Percentiles rank a stretch among this genome's conserved stretches.
Conservation (phyloP, 2,329 filamentous ascomycete genomes). For the Colletotrichum plurivorum region DNA sequence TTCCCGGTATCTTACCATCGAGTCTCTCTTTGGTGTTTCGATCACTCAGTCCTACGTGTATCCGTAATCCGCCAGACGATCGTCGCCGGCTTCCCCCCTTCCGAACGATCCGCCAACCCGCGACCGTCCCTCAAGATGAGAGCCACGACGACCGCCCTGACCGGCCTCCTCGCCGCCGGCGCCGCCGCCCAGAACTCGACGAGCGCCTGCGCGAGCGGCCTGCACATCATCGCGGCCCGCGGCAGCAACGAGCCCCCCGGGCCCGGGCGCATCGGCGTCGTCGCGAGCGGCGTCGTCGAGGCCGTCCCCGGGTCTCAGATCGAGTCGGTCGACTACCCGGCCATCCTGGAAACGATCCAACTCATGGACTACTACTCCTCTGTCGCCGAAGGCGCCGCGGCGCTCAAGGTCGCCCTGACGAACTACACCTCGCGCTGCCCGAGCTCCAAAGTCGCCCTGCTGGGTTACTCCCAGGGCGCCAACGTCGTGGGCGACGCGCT, state of each 20-base stretch:
- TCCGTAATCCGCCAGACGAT: background rate
- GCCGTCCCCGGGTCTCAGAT: slow-evolving; percentile 52
- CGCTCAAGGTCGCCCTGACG: slow-evolving; percentile 49
- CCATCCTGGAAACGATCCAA: slow-evolving; percentile 37
- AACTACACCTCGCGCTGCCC: slow-evolving; percentile 54
- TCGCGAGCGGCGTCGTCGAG: slow-evolving; percentile 51
- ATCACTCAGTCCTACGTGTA: background rate
- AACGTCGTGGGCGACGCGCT: slow-evolving; percentile 55
- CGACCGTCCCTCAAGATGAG: slow-evolving; percentile 12
- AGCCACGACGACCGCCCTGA: slow-evolving; percentile 23
- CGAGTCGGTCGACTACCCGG: slow-evolving; percentile 56
- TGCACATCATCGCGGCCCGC: slow-evolving; percentile 57
- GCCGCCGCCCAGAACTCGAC: slow-evolving; percentile 43
- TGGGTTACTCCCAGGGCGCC: slow-evolving; percentile 60
- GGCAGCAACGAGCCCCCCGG: slow-evolving; percentile 54
- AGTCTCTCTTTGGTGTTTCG: background rate
- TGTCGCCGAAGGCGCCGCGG: slow-evolving; percentile 50
- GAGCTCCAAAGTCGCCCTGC: slow-evolving; percentile 55
- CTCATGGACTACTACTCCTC: slow-evolving; percentile 52
- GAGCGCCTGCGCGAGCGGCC: slow-evolving; percentile 50
- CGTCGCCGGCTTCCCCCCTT: background rate
- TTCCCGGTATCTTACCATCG: background rate
- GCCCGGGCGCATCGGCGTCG: slow-evolving; percentile 49
- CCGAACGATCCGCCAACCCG: background rate
- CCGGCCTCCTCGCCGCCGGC: slow-evolving; percentile 45